Evolutionary conservation across 192 early-diverging fungal species (phyloP).

Genomic region (Coemansia sp.): DNA sequence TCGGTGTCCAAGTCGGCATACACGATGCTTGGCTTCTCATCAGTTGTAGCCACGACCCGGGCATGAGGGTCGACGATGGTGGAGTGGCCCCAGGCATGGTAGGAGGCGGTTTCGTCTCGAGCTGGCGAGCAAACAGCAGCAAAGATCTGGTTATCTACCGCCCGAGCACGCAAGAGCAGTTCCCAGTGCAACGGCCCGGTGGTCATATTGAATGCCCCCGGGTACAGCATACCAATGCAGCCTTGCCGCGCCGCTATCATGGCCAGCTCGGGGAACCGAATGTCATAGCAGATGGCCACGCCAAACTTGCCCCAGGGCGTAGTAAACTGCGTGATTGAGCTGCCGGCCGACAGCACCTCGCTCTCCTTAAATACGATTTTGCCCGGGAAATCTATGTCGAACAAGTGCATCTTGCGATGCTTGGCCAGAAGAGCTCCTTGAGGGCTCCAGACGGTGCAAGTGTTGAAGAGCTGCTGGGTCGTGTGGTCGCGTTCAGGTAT

Average conservation of each 20-base stretch:
- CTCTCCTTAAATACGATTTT: slow-evolving; percentile 90
- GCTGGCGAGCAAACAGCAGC: slow-evolving; percentile 97
- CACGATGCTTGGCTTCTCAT: slow-evolving; percentile 74
- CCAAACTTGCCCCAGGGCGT: slow-evolving; percentile 87
- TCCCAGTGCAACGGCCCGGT: slow-evolving; percentile 98
- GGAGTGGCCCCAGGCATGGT: slow-evolving; percentile 95
- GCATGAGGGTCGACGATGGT: slow-evolving; percentile 84
- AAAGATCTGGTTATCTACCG: slow-evolving; percentile 91
- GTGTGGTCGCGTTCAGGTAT: slow-evolving; percentile 74
- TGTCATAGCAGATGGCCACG: slow-evolving; percentile 95
- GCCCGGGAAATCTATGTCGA: slow-evolving; percentile 95
- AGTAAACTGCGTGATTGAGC: slow-evolving; percentile 69
- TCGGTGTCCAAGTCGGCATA: slow-evolving; percentile 72
- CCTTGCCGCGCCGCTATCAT: slow-evolving; percentile 86
- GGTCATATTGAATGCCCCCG: slow-evolving; percentile 93
- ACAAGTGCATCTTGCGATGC: slow-evolving; percentile 87
- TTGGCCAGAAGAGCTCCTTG: slow-evolving; percentile 59
- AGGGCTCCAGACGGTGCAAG: slow-evolving; percentile 76
- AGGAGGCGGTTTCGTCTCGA: slow-evolving; percentile 66
- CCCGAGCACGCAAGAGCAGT: slow-evolving; percentile 75
- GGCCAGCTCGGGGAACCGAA: slow-evolving; percentile 94
- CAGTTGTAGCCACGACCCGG: slow-evolving; percentile 67
- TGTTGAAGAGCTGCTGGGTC: slow-evolving; percentile 72
- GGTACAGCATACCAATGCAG: slow-evolving; percentile 93
- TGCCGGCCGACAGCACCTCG: slow-evolving; percentile 77